Conservation (phyloP, 306 rosid genomes). For the Medicago lupulina region DNA sequence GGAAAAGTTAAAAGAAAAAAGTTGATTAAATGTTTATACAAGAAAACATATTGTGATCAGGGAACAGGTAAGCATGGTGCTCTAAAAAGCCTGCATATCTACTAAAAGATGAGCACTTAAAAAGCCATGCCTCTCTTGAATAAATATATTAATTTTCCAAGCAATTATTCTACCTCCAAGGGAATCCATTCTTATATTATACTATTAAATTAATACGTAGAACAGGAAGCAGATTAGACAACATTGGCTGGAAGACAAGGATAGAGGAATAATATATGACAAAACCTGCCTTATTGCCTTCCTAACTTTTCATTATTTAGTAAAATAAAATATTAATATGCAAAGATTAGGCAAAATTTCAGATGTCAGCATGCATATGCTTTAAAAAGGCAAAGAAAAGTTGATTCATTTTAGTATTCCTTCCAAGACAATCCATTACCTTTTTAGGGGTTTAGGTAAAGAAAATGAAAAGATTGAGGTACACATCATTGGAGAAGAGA, state of each 20-base stretch:
- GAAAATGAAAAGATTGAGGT: constrained; percentile 42
- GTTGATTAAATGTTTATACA: constrained; percentile 42
- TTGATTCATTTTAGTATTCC: constrained; percentile 53
- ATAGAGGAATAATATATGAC: constrained; percentile 51
- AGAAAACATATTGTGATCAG: constrained; percentile 42
- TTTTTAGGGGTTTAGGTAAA: constrained; percentile 58
- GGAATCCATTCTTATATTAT: constrained; percentile 35
- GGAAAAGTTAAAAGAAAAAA: constrained; percentile 44
- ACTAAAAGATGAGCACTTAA: constrained; percentile 65
- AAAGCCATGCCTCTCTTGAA: constrained; percentile 48
- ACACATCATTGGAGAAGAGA: constrained; percentile 34
- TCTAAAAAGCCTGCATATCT: constrained; percentile 70
- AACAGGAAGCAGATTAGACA: constrained; percentile 19
- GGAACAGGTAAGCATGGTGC: constrained; percentile 76
- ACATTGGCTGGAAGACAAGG: constrained; percentile 32
- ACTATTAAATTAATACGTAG: background rate
- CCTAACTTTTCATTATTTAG: constrained; percentile 9
- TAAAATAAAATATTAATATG: constrained; percentile 39
- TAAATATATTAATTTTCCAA: background rate
- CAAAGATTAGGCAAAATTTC: constrained; percentile 37
- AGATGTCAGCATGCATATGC: constrained; percentile 65
- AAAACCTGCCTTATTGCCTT: constrained; percentile 9
- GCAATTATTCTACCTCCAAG: constrained; percentile 37
- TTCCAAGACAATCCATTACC: constrained; percentile 63
- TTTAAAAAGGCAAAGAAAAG: constrained; percentile 56